A percentile compares a stretch with the other conserved stretches of the same genome.
Evolutionary conservation across 805 yeast species (phyloP).

Genomic region (Candida lessepsii): DNA sequence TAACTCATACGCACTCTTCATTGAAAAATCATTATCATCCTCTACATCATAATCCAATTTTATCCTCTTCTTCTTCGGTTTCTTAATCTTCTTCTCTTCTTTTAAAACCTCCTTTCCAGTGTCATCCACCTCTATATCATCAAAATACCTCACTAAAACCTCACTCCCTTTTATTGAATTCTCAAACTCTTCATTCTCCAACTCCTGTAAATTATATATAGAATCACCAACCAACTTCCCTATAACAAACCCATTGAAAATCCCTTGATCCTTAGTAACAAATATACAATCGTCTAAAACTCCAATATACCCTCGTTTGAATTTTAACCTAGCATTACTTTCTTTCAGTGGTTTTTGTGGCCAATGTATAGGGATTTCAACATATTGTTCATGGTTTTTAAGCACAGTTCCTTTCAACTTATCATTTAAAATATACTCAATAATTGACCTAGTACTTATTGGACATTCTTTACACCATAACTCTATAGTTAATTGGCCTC

Average conservation of each 20-base stretch:
- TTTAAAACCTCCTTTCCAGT: slow-evolving; percentile 2
- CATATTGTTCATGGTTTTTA: background rate
- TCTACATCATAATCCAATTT: slow-evolving; percentile 37
- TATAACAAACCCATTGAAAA: slow-evolving; percentile 28
- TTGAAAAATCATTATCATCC: slow-evolving; percentile 25
- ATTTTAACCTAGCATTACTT: slow-evolving; percentile 49
- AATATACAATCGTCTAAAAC: slow-evolving; percentile 37
- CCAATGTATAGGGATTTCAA: background rate
- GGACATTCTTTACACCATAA: slow-evolving; percentile 65
- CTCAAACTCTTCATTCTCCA: slow-evolving; percentile 47
- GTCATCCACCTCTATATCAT: slow-evolving; percentile 21
- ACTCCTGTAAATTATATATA: slow-evolving; percentile 50
- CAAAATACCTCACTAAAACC: slow-evolving; percentile 50
- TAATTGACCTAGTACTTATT: background rate
- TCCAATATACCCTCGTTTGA: slow-evolving; percentile 57
- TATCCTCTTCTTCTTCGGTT: slow-evolving; percentile 23
- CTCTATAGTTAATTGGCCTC: slow-evolving; percentile 59
- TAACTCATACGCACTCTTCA: slow-evolving; percentile 45
- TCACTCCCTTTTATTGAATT: slow-evolving; percentile 39
- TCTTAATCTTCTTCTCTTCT: slow-evolving; percentile 13
- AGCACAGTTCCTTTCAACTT: background rate
- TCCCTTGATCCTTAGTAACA: slow-evolving; percentile 20
- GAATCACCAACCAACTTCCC: slow-evolving; percentile 61
- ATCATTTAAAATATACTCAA: background rate
- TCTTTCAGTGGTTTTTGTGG: slow-evolving; percentile 2